phyloP scores from a whole-genome alignment of 2,329 filamentous ascomycete genomes.

The Neophaeococcomyces mojaviensis region DNA sequence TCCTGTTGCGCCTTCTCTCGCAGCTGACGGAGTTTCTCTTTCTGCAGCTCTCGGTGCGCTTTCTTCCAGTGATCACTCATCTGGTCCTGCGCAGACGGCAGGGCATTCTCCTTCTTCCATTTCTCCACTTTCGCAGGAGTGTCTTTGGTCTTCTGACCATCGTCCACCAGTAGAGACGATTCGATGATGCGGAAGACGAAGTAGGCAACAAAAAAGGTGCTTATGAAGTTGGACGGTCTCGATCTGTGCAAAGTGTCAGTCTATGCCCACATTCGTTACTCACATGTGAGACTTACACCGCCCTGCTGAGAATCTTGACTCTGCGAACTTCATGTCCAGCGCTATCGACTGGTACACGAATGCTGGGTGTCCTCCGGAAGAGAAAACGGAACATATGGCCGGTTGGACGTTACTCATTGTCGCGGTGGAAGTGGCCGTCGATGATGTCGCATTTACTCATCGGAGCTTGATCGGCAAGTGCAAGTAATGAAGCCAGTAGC shows the following conservation, averaged over 20 bases:
- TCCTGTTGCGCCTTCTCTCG: slow-evolving; percentile 4
- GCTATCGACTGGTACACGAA: slow-evolving; percentile 20
- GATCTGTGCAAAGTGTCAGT: slow-evolving; percentile 8
- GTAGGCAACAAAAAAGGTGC: slow-evolving; percentile 16
- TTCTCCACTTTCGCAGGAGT: neutral
- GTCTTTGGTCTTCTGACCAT: neutral
- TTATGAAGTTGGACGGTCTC: slow-evolving; percentile 15
- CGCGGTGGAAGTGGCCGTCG: slow-evolving; percentile 2
- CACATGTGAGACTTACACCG: slow-evolving; percentile 11
- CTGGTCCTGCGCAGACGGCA: neutral
- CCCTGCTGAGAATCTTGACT: slow-evolving; percentile 16
- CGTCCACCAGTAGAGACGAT: neutral
- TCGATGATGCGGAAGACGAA: slow-evolving; percentile 13
- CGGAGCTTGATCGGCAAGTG: neutral
- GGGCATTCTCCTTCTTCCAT: slow-evolving; percentile 5
- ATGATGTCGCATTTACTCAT: neutral
- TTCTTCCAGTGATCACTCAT: slow-evolving; percentile 8
- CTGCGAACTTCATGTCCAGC: slow-evolving; percentile 15
- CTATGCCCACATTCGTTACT: neutral
- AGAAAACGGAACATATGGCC: slow-evolving; percentile 20
- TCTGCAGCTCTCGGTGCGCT: neutral
- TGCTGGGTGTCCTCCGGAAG: slow-evolving; percentile 19
- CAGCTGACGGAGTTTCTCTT: no score
- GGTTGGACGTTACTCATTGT: slow-evolving; percentile 2
- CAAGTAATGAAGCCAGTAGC: neutral